These are phyloP conservation scores for Spizellomyces sp. DNA, from an alignment of 192 early-diverging fungal species.

Conservation along the genomic window DNA sequence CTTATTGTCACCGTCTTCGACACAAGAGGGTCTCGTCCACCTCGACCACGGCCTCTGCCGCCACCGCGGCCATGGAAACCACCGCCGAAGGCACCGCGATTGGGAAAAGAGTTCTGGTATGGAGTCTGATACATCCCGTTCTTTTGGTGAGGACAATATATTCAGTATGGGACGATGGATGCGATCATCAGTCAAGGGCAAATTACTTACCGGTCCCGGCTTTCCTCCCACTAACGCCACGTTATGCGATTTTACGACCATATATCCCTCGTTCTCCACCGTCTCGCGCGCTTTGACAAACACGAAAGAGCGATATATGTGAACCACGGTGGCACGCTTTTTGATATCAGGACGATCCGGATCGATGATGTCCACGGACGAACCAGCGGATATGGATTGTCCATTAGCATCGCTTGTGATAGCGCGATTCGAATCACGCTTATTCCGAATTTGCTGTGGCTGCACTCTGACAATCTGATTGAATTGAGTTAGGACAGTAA, in stretches of 20 bases:
- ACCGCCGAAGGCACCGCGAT: conserved; percentile 20
- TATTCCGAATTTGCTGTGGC: conserved; percentile 71
- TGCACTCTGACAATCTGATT: conserved; percentile 65
- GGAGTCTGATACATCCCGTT: too few species aligned
- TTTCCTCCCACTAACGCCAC: conserved; percentile 40
- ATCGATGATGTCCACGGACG: conserved; percentile 71
- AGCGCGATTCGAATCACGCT: conserved; percentile 46
- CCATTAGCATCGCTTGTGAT: conserved; percentile 56
- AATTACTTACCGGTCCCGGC: neutral
- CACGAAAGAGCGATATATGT: conserved; percentile 78
- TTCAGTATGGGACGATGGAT: too few species aligned
- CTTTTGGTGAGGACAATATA: too few species aligned
- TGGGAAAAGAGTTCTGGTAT: neutral
- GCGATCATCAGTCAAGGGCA: neutral
- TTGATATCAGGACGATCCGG: conserved; percentile 27
- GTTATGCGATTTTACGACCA: conserved; percentile 69
- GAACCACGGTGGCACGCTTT: conserved; percentile 70
- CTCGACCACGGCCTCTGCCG: conserved; percentile 39
- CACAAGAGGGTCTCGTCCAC: conserved; percentile 53
- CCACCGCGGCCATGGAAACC: conserved; percentile 39
- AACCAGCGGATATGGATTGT: conserved; percentile 59
- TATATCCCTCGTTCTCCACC: conserved; percentile 73
- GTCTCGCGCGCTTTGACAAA: conserved; percentile 79
- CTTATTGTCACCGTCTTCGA: conserved; percentile 81
- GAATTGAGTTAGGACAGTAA: conserved; percentile 78